Evolutionary conservation across 768 basidiomycete genomes (phyloP).

Genomic region (Xerocomellus chrysenteron): DNA sequence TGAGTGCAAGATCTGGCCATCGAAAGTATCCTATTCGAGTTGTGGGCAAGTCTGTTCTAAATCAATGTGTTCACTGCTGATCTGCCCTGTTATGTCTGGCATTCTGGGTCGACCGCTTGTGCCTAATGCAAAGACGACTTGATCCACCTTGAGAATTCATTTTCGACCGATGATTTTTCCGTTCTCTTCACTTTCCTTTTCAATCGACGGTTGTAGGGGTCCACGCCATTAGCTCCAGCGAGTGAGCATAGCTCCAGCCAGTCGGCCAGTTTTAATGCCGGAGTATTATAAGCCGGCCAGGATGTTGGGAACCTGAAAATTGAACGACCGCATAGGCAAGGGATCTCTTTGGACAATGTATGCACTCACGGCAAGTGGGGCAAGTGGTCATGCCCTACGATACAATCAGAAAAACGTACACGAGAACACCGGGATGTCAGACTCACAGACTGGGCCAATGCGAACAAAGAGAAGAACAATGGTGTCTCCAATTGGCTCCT

Average conservation of each 20-base stretch:
- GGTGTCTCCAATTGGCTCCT: conserved; percentile 33
- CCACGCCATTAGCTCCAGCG: conserved; percentile 65
- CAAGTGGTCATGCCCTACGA: conserved; percentile 45
- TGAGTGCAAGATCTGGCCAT: conserved; percentile 61
- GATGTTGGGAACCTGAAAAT: conserved; percentile 50
- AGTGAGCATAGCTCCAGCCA: conserved; percentile 69
- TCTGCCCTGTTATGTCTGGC: conserved; percentile 44
- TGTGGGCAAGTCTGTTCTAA: conserved; percentile 1
- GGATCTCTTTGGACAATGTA: not conserved
- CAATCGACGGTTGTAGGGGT: conserved; percentile 42
- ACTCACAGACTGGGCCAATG: conserved; percentile 33
- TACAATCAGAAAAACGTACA: not conserved
- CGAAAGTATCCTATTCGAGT: conserved; percentile 48
- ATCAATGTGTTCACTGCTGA: conserved; percentile 19
- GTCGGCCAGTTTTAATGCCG: conserved; percentile 57
- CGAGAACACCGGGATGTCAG: not conserved
- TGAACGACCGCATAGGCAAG: not conserved
- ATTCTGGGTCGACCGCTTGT: conserved; percentile 29
- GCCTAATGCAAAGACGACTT: conserved; percentile 35
- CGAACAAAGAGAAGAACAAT: conserved; percentile 29
- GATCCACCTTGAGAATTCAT: conserved; percentile 43
- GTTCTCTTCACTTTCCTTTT: conserved; percentile 27
- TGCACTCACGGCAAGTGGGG: conserved; percentile 53
- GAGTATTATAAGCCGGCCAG: conserved; percentile 59
- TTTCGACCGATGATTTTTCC: too few relatives aligned